Evolutionary conservation across 495 filamentous ascomycete genomes (phyloP).

Genomic region (Gamarada debralockiae): DNA sequence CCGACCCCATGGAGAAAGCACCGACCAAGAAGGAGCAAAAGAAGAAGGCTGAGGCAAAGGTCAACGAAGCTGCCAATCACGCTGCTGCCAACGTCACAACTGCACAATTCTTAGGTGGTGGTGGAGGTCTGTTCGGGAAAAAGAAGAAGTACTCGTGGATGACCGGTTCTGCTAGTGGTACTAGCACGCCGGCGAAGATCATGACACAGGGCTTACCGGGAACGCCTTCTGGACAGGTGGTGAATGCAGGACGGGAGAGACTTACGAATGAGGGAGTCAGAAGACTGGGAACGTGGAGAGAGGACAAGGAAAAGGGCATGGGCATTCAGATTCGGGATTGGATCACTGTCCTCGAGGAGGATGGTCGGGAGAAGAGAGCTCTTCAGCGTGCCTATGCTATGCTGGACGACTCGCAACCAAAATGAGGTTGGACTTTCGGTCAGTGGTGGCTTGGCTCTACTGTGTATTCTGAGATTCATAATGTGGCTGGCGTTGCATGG

Average conservation of each 20-base stretch:
- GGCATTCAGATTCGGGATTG: constrained; percentile 70
- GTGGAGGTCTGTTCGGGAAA: constrained; percentile 42
- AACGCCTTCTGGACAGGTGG: constrained; percentile 19
- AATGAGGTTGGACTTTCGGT: constrained; percentile 9
- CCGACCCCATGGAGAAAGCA: constrained; percentile 40
- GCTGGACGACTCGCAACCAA: constrained; percentile 39
- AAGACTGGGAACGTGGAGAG: constrained; percentile 57
- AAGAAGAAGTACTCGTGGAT: constrained; percentile 61
- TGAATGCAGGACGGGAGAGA: constrained; percentile 24
- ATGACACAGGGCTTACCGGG: constrained; percentile 25
- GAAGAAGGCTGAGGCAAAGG: constrained; percentile 47
- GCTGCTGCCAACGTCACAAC: constrained; percentile 53
- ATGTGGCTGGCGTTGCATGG: constrained; percentile 22
- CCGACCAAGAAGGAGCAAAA: constrained; percentile 57
- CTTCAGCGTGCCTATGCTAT: constrained; percentile 50
- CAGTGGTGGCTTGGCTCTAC: neutral
- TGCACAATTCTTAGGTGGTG: constrained; percentile 46
- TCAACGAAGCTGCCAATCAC: constrained; percentile 48
- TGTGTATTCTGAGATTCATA: constrained; percentile 17
- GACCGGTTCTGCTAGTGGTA: constrained; percentile 37
- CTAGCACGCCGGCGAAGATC: constrained; percentile 39
- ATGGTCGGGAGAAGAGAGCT: constrained; percentile 50
- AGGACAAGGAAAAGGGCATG: constrained; percentile 56
- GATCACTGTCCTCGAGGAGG: constrained; percentile 58
- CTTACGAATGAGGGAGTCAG: constrained; percentile 35